Evolutionary conservation across 805 yeast genomes (phyloP).

Genomic region (Saccharomycopsis sp.): DNA sequence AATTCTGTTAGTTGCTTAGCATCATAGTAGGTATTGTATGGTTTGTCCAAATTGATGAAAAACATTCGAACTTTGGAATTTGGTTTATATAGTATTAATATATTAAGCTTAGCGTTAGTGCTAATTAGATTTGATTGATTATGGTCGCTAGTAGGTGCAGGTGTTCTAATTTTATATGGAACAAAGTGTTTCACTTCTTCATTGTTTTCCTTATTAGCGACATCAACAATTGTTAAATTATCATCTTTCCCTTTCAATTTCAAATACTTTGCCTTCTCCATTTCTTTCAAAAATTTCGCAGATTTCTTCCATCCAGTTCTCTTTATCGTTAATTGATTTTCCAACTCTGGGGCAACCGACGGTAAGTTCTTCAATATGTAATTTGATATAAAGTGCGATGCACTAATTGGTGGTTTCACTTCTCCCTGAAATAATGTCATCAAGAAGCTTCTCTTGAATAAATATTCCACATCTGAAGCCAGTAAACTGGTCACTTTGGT

Average conservation of each 20-base stretch:
- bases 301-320: constrained; percentile 87
- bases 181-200: constrained; percentile 51
- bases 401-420: constrained; percentile 55
- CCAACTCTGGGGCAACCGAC: constrained; percentile 30
- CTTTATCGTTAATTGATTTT: constrained; percentile 51
- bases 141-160: constrained; percentile 10
- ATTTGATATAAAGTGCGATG: constrained; percentile 70
- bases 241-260: constrained; percentile 81
- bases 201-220: constrained; percentile 40
- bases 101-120: constrained; percentile 26
- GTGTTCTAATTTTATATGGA: constrained; percentile 45
- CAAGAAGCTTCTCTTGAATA: constrained; percentile 62
- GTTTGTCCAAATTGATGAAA: constrained; percentile 36
- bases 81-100: constrained; percentile 49
- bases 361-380: constrained; percentile 72
- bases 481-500: constrained; percentile 28
- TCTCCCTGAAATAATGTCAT: constrained; percentile 57
- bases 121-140: background rate
- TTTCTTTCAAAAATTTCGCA: constrained; percentile 74
- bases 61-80: constrained; percentile 41
- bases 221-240: constrained; percentile 52
- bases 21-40: constrained; percentile 39
- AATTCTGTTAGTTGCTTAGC: constrained; percentile 46
- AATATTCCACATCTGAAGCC: constrained; percentile 63
- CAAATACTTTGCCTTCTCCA: constrained; percentile 69